Evolutionary conservation across 768 basidiomycete species (phyloP), one percentile per base, ranked within the genome.

Genomic region (Ephemerocybe angulata): DNA sequence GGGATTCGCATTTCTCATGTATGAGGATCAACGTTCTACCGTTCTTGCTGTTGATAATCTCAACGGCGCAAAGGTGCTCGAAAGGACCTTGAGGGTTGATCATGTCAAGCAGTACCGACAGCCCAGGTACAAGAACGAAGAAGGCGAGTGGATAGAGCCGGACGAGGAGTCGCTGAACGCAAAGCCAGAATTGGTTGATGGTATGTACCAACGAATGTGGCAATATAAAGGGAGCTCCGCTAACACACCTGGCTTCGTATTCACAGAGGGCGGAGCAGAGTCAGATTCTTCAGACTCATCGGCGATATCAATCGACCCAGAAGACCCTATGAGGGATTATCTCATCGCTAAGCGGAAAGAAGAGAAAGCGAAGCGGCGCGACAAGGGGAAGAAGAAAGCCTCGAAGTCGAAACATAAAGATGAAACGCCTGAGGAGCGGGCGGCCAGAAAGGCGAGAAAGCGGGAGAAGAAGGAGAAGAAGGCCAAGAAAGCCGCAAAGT

Each of bases 1-100:
- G 64, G 97, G 97, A 2, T 99, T 98, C 67, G 95, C 84, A 8
- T 99, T 98, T 75, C 77, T 98, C 59, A 98, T 98, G 97, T 99
- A 98, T 70, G 93, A 96, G 72, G 94, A 99, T 70, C 97, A 99
- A 72, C 83, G 93, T 46, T 96, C 93, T 56, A 99, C 97, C 5
- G 70, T 98, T 49, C 79, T 99, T 47, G 97, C 97, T 8, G 96
- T 99, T 58, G 97, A 99, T 75, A 99, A 99, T 74, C 85, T 99
- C 70, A 98, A 97, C 65, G 97, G 97, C 38, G 91, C 94, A 44
- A 84, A 84, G 52, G 87, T 98, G 38, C 74, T 97, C 29, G 92
- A 88, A 15, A 79, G 86, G 62, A 96, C 86, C 2, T 74, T 99
- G 49, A 86, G 94, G 17, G 97, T 98, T 37, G 93, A 98, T 67